phyloP scores from a whole-genome alignment of 371 early-diverging fungal species.

The Amoeboaphelidium protococcarum region DNA sequence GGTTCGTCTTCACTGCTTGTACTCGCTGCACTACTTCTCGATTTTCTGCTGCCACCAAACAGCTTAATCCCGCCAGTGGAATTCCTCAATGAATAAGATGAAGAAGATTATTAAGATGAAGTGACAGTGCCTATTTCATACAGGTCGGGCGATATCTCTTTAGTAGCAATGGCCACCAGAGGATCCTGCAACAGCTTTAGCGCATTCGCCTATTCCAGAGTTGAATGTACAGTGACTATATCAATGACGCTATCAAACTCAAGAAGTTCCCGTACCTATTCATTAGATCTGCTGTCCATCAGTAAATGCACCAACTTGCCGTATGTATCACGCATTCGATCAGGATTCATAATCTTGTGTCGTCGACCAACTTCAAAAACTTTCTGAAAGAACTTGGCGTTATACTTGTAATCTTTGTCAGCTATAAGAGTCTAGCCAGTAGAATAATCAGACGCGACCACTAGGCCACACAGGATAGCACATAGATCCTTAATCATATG shows the following conservation, averaged over 20 bases:
- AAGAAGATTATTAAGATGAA: too few relatives aligned
- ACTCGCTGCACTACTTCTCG: too few relatives aligned
- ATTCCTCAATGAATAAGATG: too few relatives aligned
- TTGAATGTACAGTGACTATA: slow-evolving; percentile 58
- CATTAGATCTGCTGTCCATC: neutral
- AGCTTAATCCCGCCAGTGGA: too few relatives aligned
- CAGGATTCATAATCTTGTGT: slow-evolving; percentile 93
- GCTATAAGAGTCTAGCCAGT: slow-evolving; percentile 62
- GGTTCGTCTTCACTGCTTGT: too few relatives aligned
- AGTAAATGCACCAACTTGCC: neutral
- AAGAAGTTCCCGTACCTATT: slow-evolving; percentile 67
- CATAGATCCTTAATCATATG: slow-evolving; percentile 82
- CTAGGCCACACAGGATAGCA: slow-evolving; percentile 66
- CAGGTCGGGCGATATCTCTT: slow-evolving; percentile 58
- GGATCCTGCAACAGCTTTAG: slow-evolving; percentile 47
- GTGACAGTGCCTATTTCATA: too few relatives aligned
- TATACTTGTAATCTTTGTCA: slow-evolving; percentile 51
- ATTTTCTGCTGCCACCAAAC: too few relatives aligned
- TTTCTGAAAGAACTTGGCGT: slow-evolving; percentile 9
- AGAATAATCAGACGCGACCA: slow-evolving; percentile 22
- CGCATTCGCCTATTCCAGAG: slow-evolving; percentile 29
- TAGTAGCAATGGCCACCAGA: slow-evolving; percentile 48
- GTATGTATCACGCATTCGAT: slow-evolving; percentile 37
- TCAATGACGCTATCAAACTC: slow-evolving; percentile 47
- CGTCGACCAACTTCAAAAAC: slow-evolving; percentile 80